Conservation (phyloP, 345 rosid species). For the Melaleuca alternifolia region DNA sequence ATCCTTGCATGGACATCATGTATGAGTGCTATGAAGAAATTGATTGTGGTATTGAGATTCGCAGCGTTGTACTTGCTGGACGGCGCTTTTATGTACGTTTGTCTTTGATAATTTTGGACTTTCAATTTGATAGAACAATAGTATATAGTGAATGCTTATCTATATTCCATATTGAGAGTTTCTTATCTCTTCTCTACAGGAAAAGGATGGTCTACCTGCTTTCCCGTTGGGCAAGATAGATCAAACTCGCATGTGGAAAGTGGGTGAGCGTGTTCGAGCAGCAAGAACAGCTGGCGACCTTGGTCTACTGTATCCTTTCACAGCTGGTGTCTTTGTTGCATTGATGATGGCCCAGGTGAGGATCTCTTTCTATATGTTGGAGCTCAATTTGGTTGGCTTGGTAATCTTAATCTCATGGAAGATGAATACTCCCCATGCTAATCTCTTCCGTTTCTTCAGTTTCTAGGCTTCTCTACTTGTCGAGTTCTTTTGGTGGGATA, state of each 20-base stretch:
- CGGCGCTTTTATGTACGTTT: constrained; percentile 71
- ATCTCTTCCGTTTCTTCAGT: neutral
- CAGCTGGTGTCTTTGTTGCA: constrained; percentile 80
- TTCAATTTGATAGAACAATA: neutral
- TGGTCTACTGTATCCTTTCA: constrained; percentile 73
- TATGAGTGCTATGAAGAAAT: constrained; percentile 91
- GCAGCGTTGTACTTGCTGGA: constrained; percentile 86
- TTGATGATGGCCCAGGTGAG: constrained; percentile 30
- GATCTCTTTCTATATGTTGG: neutral
- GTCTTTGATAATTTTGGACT: neutral
- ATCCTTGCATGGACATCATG: constrained; percentile 83
- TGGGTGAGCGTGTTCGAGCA: constrained; percentile 69
- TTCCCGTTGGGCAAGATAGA: constrained; percentile 98
- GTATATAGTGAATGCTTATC: neutral
- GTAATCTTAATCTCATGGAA: neutral
- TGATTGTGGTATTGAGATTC: constrained; percentile 70
- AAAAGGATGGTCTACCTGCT: constrained; percentile 85
- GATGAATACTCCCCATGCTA: neutral
- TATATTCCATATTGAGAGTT: neutral
- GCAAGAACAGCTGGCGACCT: constrained; percentile 64
- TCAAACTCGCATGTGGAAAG: constrained; percentile 95
- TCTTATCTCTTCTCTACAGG: constrained; percentile 26
- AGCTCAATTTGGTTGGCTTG: neutral
- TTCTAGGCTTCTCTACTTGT: neutral
- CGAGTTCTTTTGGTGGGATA: neutral